phyloP scores from a whole-genome alignment of 257 asterid species.

The Nemophila menziesii region DNA sequence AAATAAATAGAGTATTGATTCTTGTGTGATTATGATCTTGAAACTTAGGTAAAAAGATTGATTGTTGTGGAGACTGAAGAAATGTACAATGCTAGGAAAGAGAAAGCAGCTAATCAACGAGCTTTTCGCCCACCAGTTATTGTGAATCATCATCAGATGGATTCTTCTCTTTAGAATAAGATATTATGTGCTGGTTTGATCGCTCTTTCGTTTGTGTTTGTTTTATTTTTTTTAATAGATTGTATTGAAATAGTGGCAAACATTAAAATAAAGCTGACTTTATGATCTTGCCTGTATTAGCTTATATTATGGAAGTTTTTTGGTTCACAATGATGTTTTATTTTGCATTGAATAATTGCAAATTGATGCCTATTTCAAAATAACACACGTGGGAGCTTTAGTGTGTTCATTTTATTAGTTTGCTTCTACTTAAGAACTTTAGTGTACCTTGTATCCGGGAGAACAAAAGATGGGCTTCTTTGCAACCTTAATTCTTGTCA shows the following conservation, averaged over 20 bases:
- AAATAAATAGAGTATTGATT: neutral
- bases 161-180: conserved; percentile 18
- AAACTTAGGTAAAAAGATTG: conserved; percentile 61
- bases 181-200: conserved; percentile 5
- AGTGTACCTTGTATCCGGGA: conserved; percentile 49
- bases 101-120: conserved; percentile 37
- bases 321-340: too few relatives aligned
- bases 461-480: conserved; percentile 52
- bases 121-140: conserved; percentile 67
- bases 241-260: neutral
- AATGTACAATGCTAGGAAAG: conserved; percentile 63
- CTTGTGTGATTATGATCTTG: neutral
- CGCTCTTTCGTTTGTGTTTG: neutral
- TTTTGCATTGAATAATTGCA: too few relatives aligned
- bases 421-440: too few relatives aligned
- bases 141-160: conserved; percentile 29
- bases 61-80: conserved; percentile 67
- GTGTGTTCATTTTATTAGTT: too few relatives aligned
- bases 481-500: conserved; percentile 53
- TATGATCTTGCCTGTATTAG: neutral
- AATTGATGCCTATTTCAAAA: too few relatives aligned
- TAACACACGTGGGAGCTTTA: too few relatives aligned
- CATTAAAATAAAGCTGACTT: neutral
- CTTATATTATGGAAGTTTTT: too few relatives aligned
- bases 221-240: neutral